Base-by-base conservation (phyloP, 306 rosid species). In the Alnus rubra region DNA sequence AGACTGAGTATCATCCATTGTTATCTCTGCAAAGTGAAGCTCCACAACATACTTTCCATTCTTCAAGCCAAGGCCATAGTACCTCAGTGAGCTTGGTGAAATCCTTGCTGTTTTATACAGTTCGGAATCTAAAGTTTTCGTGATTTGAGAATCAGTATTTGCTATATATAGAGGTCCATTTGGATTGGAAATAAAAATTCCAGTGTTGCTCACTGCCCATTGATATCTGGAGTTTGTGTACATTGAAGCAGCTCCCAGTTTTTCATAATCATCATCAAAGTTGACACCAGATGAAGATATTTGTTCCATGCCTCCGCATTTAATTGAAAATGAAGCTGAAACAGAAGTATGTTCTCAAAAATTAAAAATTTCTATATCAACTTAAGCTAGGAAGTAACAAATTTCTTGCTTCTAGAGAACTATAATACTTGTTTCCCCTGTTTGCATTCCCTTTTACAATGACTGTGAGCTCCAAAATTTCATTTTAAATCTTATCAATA, bases 11-110 rank as follows among this genome's bases (percentile, higher is more conserved):
- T 84, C 84, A 5, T 80, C 87, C 84, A 84, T 76, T 48, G 67
- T 55, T 67, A 84, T 76, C 79, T 84, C 82, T 10, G 84, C 87
- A 73, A 84, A 84, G 84, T 84, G 87, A 67, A 84, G 84, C 81
- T 76, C 79, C 14, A 84, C 74, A 8, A 30, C 7, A 45, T 84
- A 80, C 49, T 71, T 68, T 5, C 84, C 87, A 39, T 84, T 84
- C 45, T 6, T 52, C 79, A 84, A 47, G 12, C 63, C 79, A n/a
- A 75, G 82, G 64, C 87, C 84, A 31, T 71, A 80, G 74, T 84
- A 80, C 82, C 84, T 80, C 16, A 84, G 79, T 30, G 87, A 84
- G 84, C 72, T 76, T 35, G 87, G 82, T 19, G 87, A 80, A 70
- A 80, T 73, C 74, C 82, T 84, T 9, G 84, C 84, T 42, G 84